These are phyloP conservation scores for Alloascoidea hylecoeti DNA, from an alignment of 805 yeast species.

Conservation along the genomic window DNA sequence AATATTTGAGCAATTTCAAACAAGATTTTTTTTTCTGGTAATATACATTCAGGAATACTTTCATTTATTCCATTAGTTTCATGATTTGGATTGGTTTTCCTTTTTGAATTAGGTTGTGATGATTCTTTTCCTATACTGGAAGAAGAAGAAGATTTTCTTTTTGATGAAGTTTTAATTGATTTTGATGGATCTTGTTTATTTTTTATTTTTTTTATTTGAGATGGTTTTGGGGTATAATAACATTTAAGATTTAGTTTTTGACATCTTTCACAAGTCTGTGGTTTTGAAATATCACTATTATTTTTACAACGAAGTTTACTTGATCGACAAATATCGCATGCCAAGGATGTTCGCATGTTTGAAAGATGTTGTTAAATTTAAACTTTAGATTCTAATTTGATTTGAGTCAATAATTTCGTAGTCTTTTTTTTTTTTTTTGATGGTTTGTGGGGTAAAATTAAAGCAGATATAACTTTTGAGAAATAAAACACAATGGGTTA, in stretches of 20 bases:
- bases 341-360: not conserved
- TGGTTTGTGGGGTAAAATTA: too few species aligned
- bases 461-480: too few species aligned
- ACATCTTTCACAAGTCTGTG: not conserved
- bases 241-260: not conserved
- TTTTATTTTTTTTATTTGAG: not conserved
- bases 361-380: too few species aligned
- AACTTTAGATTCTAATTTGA: too few species aligned
- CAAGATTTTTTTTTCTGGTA: constrained; percentile 4
- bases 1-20: constrained; percentile 5
- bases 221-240: not conserved
- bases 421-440: too few species aligned
- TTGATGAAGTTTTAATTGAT: too few species aligned
- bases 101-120: not conserved
- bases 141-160: too few species aligned
- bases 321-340: not conserved
- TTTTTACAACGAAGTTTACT: not conserved
- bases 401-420: too few species aligned
- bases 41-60: constrained; percentile 4
- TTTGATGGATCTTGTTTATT: not conserved
- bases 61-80: not conserved
- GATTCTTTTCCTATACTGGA: not conserved
- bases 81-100: not conserved
- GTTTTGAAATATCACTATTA: not conserved
- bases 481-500: too few species aligned